These are phyloP conservation scores for Crucibulum laeve DNA, from an alignment of 768 basidiomycete species.

Conservation along the genomic window DNA sequence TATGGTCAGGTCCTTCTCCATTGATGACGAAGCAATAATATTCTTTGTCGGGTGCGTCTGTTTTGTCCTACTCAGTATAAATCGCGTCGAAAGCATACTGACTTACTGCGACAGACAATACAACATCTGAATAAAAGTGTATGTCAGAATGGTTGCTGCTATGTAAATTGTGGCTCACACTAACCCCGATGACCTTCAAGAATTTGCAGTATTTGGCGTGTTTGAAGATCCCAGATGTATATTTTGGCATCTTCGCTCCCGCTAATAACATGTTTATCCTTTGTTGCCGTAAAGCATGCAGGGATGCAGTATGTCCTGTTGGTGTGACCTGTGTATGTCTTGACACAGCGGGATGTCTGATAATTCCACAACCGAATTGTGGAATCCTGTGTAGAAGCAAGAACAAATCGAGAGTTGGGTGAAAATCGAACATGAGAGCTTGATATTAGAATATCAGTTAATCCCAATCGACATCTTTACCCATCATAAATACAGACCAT, in stretches of 20 bases:
- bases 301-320: slow-evolving; percentile 84
- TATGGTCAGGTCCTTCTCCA: slow-evolving; percentile 86
- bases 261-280: slow-evolving; percentile 70
- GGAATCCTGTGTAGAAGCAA: slow-evolving; percentile 92
- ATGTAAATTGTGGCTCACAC: slow-evolving; percentile 2
- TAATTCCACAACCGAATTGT: slow-evolving; percentile 95
- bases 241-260: slow-evolving; percentile 90
- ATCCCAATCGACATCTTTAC: neutral
- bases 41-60: slow-evolving; percentile 74
- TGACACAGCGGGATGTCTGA: slow-evolving; percentile 84
- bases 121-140: slow-evolving; percentile 39
- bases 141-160: neutral
- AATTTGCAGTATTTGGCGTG: slow-evolving; percentile 67
- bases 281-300: slow-evolving; percentile 57
- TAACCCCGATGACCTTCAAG: slow-evolving; percentile 80
- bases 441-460: slow-evolving; percentile 7
- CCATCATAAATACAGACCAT: slow-evolving; percentile 43
- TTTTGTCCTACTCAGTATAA: neutral
- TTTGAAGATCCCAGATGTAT: slow-evolving; percentile 88
- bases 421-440: slow-evolving; percentile 90
- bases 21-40: slow-evolving; percentile 83
- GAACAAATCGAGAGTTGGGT: slow-evolving; percentile 85
- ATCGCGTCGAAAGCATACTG: slow-evolving; percentile 10
- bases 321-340: slow-evolving; percentile 85
- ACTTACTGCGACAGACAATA: slow-evolving; percentile 74